Evolutionary conservation across 345 rosid species (phyloP), one percentile per base, ranked within the genome.

Genomic region (Hypericum androsaemum): DNA sequence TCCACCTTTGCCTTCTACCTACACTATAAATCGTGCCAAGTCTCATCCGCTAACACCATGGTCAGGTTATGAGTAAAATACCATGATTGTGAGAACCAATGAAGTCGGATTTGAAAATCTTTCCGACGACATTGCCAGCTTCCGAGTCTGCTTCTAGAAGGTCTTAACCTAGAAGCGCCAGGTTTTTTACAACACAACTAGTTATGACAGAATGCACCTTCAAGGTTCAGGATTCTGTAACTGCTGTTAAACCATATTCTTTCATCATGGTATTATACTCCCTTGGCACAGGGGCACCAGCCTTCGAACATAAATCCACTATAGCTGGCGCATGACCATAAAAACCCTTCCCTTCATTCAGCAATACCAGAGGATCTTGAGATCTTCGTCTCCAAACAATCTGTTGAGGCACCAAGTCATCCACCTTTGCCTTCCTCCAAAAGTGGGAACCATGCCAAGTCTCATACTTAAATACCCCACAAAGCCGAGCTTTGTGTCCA

Each of bases 241-340:
- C 77, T 10, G 49, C 66, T 22, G 94, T 47, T 52, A 72, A 70
- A 62, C 98, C 95, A 41, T 73, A 69, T 12, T 57, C 56, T 75
- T 92, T 92, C 89, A 92, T 84, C 82, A 76, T 65, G 45, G 81
- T 65, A 13, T 12, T 56, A 67, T 88, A 88, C 63, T 75, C 78
- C 10, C 44, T 46, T 28, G 86, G 86, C 62, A 67, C 50, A 60
- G 74, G 14, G 12, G 74, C 84, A 63, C 98, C 95, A 10, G 95
- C 88, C 65, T 77, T 70, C 41, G 72, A 69, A 61, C 96, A 92
- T 39, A 92, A 67, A 64, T 82, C 87, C 57, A 88, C 82, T 6
- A 83, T 72, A 0, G 89, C 88, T 2, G 95, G 98, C 36, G 92
- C 86, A 55, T 78, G 98, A 42, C 98, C 98, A 48, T 84, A 92